Evolutionary conservation across 768 basidiomycete species (phyloP).

Genomic region (Collybia mongolica): DNA sequence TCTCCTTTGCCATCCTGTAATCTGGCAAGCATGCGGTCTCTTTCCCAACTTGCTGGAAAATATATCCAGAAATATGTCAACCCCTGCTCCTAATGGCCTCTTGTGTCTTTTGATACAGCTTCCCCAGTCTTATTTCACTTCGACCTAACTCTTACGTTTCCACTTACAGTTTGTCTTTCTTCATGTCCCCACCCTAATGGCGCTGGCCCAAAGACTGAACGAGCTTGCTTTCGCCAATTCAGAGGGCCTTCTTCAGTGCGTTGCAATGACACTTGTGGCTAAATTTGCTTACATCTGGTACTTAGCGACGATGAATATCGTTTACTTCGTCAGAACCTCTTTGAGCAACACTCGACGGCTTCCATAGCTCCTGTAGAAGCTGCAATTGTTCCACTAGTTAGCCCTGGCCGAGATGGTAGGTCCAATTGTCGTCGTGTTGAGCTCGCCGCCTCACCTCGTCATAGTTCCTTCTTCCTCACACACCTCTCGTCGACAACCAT

Average conservation of each 20-base stretch:
- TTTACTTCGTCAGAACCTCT: constrained; percentile 63
- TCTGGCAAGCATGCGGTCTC: no score
- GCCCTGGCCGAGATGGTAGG: constrained; percentile 14
- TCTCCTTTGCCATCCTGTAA: no score
- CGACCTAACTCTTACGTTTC: not conserved
- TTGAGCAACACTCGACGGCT: constrained; percentile 52
- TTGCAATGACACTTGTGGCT: constrained; percentile 4
- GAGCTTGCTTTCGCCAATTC: constrained; percentile 68
- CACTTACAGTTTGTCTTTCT: constrained; percentile 5
- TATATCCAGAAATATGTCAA: not conserved
- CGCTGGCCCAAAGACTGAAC: constrained; percentile 62
- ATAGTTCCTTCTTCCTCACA: not conserved
- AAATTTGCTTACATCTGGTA: not conserved
- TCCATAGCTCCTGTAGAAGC: constrained; percentile 25
- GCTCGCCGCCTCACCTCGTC: not conserved
- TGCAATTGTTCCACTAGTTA: constrained; percentile 25
- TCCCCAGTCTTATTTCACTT: not conserved
- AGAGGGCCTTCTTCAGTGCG: constrained; percentile 64
- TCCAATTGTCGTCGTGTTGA: not conserved
- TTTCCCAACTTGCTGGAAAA: not conserved
- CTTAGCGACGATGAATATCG: constrained; percentile 76
- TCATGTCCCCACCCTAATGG: constrained; percentile 30
- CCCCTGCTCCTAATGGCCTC: not conserved
- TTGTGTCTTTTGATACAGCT: not conserved
- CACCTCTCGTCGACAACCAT: constrained; percentile 1